Evolutionary conservation across 441 rosid genomes (phyloP).

Genomic region (Cnidoscolus chayamansa): DNA sequence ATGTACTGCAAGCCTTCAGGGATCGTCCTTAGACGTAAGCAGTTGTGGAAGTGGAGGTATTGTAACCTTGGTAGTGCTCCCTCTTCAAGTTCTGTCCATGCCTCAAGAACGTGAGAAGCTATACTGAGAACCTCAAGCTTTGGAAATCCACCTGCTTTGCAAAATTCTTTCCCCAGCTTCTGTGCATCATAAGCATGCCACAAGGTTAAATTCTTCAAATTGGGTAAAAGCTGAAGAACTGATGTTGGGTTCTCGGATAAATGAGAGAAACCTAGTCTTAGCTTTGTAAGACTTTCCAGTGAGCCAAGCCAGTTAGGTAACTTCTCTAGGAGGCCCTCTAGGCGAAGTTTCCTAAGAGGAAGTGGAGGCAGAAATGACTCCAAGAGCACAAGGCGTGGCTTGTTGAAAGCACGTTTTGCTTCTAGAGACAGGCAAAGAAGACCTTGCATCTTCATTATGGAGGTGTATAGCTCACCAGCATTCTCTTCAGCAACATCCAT

Average conservation of each 20-base stretch:
- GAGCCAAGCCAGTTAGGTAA: conserved; percentile 36
- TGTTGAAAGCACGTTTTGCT: conserved; percentile 15
- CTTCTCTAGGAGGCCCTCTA: conserved; percentile 30
- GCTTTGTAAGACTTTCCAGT: conserved; percentile 33
- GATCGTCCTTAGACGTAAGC: conserved; percentile 34
- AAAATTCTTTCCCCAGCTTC: conserved; percentile 38
- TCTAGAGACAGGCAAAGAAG: conserved; percentile 35
- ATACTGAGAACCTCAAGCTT: conserved; percentile 39
- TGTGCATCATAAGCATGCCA: conserved; percentile 39
- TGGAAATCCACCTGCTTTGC: conserved; percentile 38
- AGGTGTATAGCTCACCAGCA: conserved; percentile 26
- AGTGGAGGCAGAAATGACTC: conserved; percentile 39
- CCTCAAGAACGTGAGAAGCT: conserved; percentile 36
- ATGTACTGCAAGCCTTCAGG: conserved; percentile 46
- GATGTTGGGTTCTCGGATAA: conserved; percentile 37
- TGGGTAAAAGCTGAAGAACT: conserved; percentile 37
- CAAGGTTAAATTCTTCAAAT: conserved; percentile 31
- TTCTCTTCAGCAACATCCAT: conserved; percentile 33
- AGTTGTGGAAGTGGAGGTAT: conserved; percentile 36
- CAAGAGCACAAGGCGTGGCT: conserved; percentile 20
- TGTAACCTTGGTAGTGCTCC: conserved; percentile 42
- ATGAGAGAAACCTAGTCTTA: conserved; percentile 32
- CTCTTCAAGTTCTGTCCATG: conserved; percentile 43
- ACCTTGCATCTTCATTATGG: conserved; percentile 34
- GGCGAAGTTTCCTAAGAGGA: conserved; percentile 33